Percentiles rank a stretch among this genome's conserved stretches.
Evolutionary conservation across 1,284 basidiomycete species (phyloP).

Genomic region (Gomphus sp.): DNA sequence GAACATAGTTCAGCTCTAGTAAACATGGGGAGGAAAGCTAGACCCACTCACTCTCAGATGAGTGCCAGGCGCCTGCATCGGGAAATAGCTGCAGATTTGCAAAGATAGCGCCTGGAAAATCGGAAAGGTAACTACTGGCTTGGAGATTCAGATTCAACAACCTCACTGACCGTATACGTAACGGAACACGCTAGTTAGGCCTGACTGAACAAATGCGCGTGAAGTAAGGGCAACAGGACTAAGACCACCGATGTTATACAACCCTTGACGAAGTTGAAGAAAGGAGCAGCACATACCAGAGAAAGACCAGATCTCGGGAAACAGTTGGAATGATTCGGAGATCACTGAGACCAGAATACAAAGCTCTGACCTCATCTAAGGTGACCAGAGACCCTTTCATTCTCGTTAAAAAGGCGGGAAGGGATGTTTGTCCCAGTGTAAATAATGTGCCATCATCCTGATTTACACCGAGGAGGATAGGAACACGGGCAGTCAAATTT

Average conservation of each 20-base stretch:
- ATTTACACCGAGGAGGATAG: constrained; percentile 12
- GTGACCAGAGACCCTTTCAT: neutral
- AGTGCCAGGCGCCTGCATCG: constrained; percentile 7
- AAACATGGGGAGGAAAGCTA: neutral
- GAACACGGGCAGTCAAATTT: constrained; percentile 10
- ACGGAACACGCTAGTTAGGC: constrained; percentile 11
- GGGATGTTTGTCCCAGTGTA: constrained; percentile 1
- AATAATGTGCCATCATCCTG: constrained; percentile 13
- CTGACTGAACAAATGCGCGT: constrained; percentile 11
- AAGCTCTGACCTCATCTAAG: constrained; percentile 4
- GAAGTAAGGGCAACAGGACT: constrained; percentile 14
- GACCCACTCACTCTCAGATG: constrained; percentile 5
- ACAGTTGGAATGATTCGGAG: neutral
- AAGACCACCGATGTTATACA: neutral
- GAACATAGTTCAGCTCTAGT: neutral
- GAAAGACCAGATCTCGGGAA: constrained; percentile 6
- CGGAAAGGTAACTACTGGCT: neutral
- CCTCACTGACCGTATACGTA: constrained; percentile 13
- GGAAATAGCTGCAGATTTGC: constrained; percentile 8
- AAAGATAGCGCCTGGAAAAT: constrained; percentile 5
- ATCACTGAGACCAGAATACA: constrained; percentile 6
- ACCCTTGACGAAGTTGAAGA: neutral
- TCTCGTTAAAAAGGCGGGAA: neutral
- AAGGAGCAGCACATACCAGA: neutral
- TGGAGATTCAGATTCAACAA: neutral